Evolutionary conservation across 148 eudicot species (phyloP).

Genomic region (Fagopyrum esculentum): DNA sequence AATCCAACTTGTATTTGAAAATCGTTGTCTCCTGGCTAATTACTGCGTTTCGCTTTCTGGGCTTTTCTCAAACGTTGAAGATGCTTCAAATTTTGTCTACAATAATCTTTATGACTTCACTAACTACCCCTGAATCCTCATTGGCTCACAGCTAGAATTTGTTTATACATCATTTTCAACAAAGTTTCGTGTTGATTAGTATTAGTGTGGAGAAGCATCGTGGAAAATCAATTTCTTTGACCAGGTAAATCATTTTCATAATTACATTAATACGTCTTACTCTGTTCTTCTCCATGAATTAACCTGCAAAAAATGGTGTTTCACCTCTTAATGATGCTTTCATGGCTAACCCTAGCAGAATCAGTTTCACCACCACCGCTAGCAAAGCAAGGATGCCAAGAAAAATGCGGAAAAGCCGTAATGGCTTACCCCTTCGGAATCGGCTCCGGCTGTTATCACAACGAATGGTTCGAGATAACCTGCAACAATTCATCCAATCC

Average conservation of each 20-base stretch:
- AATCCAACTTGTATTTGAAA: neutral
- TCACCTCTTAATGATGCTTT: neutral
- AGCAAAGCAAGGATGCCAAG: conserved; percentile 34
- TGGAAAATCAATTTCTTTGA: neutral
- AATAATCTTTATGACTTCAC: neutral
- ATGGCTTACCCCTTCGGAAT: conserved; percentile 12
- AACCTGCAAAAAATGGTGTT: conserved; percentile 4
- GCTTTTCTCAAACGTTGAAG: neutral
- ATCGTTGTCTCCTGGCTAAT: neutral
- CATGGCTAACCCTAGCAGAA: neutral
- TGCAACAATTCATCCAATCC: conserved; percentile 9
- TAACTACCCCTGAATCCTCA: neutral
- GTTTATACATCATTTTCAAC: neutral
- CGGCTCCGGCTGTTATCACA: conserved; percentile 10
- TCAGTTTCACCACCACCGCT: conserved; percentile 15
- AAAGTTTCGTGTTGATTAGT: neutral
- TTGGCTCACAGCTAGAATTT: neutral
- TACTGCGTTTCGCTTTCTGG: neutral
- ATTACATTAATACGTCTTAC: neutral
- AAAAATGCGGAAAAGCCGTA: conserved; percentile 10
- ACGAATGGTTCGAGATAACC: conserved; percentile 8
- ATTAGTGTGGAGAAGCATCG: neutral
- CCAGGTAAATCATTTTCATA: neutral
- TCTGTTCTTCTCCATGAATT: neutral
- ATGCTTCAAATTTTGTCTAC: neutral